These are phyloP conservation scores for Gracilaria domingensis DNA, from an alignment of 23 red algal species.

Conservation along the genomic window DNA sequence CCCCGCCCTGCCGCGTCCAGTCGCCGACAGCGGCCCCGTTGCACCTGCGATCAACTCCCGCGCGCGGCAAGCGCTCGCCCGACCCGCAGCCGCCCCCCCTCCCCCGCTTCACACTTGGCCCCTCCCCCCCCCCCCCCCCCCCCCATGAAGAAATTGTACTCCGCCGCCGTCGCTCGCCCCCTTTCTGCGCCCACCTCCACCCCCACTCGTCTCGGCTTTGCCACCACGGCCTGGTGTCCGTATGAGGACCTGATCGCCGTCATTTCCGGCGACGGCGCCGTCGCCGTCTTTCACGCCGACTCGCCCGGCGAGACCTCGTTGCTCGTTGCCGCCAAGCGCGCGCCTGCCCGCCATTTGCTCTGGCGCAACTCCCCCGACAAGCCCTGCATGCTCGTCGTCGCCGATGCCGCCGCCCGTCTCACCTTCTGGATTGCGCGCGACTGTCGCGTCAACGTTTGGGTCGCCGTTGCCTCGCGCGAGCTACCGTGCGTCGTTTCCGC, in stretches of 20 bases:
- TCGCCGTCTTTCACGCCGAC: conserved; percentile 74
- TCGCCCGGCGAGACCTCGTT: conserved; percentile 72
- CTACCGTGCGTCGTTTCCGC: conserved; percentile 35
- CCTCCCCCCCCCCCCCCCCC: not conserved
- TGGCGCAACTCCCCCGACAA: conserved; percentile 61
- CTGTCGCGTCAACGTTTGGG: conserved; percentile 83
- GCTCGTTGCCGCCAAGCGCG: conserved; percentile 62
- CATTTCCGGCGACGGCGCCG: conserved; percentile 70
- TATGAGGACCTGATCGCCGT: conserved; percentile 71
- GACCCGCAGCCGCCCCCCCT: not conserved
- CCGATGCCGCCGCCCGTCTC: conserved; percentile 70
- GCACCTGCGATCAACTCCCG: conserved; percentile 3
- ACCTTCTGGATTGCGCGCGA: conserved; percentile 80
- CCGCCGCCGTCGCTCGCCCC: conserved; percentile 58
- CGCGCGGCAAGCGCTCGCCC: not conserved
- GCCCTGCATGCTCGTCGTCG: conserved; percentile 70
- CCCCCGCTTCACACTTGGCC: not conserved
- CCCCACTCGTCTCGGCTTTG: conserved; percentile 74
- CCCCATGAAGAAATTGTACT: conserved; percentile 61
- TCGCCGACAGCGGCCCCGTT: not conserved
- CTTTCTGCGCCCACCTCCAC: conserved; percentile 46
- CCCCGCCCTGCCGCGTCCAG: not conserved
- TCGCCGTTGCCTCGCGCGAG: conserved; percentile 28
- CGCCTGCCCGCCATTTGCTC: conserved; percentile 74
- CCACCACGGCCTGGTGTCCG: conserved; percentile 58